Base-by-base conservation (phyloP, 129 eudicot species). In the Chrysanthemum makinoi region DNA sequence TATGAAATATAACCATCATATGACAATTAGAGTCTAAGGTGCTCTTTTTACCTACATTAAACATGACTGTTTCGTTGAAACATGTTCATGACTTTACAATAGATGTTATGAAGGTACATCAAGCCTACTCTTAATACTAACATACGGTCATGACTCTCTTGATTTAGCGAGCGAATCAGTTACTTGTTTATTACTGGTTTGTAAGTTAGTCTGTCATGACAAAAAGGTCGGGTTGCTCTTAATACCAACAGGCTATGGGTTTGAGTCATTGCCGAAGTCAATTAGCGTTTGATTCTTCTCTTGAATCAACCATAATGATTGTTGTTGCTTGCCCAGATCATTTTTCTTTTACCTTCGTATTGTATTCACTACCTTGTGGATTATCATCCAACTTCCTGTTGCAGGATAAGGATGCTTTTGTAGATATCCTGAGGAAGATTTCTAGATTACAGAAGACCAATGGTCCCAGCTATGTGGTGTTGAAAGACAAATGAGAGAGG, bases 371-470 rank as follows among this genome's bases (percentile, higher is more conserved):
- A 6, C 39, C n/a, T 8, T 58, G 24, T 58, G 5, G 28, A 22
- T 59, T 24, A 17, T 68, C 44, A 53, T 20, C 9, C 58, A 8
- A 43, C 4, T 15, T 33, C 22, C 4, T 10, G 10, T 15, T 81
- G 86, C 87, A 91, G 98, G 98, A 94, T 75, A 94, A 89, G 84
- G 76, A 69, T 58, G 98, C 96, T 7, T 94, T 94, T 80, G 92
- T 97, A 0, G 93, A 70, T 35, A 82, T 87, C 43, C 69, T 94
- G 72, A 86, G 91, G 79, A 87, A 90, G 86, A 94, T 94, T 53
- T 94, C 97, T 33, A 89, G 82, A 80, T 87, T 94, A 72, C 92
- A 85, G 78, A 94, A 94, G 86, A 89, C 88, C 1, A 87, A 79
- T 11, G 96, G 90, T 18, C 76, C 82, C 6, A 93, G 77, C 78